Base-by-base conservation (phyloP, 2,329 filamentous ascomycete genomes). In the Colletotrichum lupini region DNA sequence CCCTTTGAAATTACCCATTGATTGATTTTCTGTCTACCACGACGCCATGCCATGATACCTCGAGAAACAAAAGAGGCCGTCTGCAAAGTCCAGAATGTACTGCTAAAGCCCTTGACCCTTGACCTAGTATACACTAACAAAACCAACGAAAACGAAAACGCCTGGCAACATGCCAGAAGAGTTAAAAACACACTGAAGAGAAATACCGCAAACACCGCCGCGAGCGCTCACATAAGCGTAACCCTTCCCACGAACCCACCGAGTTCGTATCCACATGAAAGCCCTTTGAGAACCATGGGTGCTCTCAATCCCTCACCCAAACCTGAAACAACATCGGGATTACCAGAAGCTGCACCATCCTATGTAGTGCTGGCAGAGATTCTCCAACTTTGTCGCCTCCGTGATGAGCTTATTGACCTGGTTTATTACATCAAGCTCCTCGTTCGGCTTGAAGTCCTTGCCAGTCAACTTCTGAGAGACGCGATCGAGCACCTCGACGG, bases 341-440 rank as follows among this genome's bases (percentile, higher is more conserved):
- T 84, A 98, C 96, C 96, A 98, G 88, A 98, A 98, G 84, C 94
- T 97, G 85, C 96, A 98, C 96, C 96, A 98, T 76, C 97, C 97
- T 78, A 98, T 98, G 82, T 98, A 99, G 86, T 98, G 97, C 87
- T 98, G 97, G 82, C 97, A 99, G 74, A 99, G 86, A 82, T 98
- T 98, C 88, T 98, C 97, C 78, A 98, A 87, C 80, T 97, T 98
- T 7, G 97, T 99, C 26, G 97, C 97, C 86, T 99, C 96, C 74
- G 93, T 92, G 78, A 99, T 93, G 78, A 99, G 86, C 82, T 97
- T 96, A 83, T 98, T 96, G 5, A 99, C 97, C 84, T 99, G 97
- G 74, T 91, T 91, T 68, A 94, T 92, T 26, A 97, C 92, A 71
- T 92, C 92, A 75, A 99, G 88, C 84, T 98, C 96, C 78, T 97